Evolutionary conservation across 2,329 filamentous ascomycete species (phyloP).

Genomic region (Capronia epimyces): DNA sequence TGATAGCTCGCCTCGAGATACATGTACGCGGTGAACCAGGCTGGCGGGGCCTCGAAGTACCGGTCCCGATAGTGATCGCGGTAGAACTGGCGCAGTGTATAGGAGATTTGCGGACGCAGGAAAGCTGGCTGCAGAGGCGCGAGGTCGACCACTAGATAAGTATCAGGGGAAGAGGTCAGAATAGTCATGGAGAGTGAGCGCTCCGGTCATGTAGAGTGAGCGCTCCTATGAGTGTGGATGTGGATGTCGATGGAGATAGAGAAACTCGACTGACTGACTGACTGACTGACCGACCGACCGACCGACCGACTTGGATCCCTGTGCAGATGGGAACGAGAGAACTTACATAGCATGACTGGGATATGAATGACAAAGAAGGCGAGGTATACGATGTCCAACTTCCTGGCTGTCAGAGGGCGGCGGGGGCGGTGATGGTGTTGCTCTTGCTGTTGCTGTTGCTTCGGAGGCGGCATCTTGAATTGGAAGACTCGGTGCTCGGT

Average conservation of each 20-base stretch:
- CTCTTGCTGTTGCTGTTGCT: background rate
- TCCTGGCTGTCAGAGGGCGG: conserved; percentile 30
- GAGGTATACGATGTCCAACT: conserved; percentile 43
- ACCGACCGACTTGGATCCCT: background rate
- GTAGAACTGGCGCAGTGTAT: conserved; percentile 52
- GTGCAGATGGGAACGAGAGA: background rate
- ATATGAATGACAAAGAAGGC: conserved; percentile 59
- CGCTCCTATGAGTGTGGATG: too few species aligned
- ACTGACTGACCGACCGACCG: background rate
- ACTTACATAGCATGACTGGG: conserved; percentile 56
- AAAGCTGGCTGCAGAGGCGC: conserved; percentile 53
- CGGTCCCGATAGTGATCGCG: conserved; percentile 57
- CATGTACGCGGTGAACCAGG: conserved; percentile 55
- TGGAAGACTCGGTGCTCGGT: too few species aligned
- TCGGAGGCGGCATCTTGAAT: background rate
- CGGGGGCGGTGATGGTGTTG: background rate
- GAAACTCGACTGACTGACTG: background rate
- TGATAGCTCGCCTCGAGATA: conserved; percentile 59
- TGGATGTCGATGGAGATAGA: too few species aligned
- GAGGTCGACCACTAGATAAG: conserved; percentile 53
- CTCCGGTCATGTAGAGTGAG: too few species aligned
- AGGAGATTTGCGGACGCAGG: conserved; percentile 48
- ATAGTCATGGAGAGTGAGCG: background rate
- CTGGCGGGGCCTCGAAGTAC: conserved; percentile 55
- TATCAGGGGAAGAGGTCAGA: background rate